phyloP scores from a whole-genome alignment of 805 yeast genomes.

The Candida maltosa region DNA sequence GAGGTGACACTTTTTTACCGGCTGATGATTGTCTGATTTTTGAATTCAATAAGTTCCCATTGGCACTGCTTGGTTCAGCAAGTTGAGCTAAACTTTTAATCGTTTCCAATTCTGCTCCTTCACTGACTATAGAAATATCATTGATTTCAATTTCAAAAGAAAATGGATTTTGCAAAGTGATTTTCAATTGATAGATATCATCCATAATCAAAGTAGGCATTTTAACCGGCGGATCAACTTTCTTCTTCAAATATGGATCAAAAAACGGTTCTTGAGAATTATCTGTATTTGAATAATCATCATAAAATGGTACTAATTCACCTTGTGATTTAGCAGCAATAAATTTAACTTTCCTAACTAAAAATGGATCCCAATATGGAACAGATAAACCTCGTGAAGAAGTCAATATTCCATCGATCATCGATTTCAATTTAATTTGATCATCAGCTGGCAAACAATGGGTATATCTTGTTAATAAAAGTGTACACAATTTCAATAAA shows the following conservation, averaged over 20 bases:
- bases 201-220: slow-evolving; percentile 38
- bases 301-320: slow-evolving; percentile 43
- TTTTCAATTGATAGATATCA: slow-evolving; percentile 56
- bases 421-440: slow-evolving; percentile 44
- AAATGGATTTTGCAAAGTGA: slow-evolving; percentile 75
- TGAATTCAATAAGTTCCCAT: neutral
- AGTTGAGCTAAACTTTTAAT: slow-evolving; percentile 12
- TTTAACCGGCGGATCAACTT: slow-evolving; percentile 19
- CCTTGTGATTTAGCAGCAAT: slow-evolving; percentile 19
- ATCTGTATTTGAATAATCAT: slow-evolving; percentile 16
- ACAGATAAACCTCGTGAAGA: slow-evolving; percentile 21
- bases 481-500: slow-evolving; percentile 43
- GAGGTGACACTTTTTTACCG: neutral
- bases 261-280: slow-evolving; percentile 23
- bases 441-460: slow-evolving; percentile 56
- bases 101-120: slow-evolving; percentile 28
- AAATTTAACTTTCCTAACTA: slow-evolving; percentile 52
- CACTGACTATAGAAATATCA: slow-evolving; percentile 40
- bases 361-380: slow-evolving; percentile 71
- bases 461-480: slow-evolving; percentile 54
- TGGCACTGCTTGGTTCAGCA: slow-evolving; percentile 6
- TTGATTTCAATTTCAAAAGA: slow-evolving; percentile 65
- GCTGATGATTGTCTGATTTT: slow-evolving; percentile 3
- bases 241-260: slow-evolving; percentile 50
- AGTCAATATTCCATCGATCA: slow-evolving; percentile 20